Evolutionary conservation across 2,329 filamentous ascomycete genomes (phyloP), one percentile per base, ranked within the genome.

Genomic region (Massarina eburnea): DNA sequence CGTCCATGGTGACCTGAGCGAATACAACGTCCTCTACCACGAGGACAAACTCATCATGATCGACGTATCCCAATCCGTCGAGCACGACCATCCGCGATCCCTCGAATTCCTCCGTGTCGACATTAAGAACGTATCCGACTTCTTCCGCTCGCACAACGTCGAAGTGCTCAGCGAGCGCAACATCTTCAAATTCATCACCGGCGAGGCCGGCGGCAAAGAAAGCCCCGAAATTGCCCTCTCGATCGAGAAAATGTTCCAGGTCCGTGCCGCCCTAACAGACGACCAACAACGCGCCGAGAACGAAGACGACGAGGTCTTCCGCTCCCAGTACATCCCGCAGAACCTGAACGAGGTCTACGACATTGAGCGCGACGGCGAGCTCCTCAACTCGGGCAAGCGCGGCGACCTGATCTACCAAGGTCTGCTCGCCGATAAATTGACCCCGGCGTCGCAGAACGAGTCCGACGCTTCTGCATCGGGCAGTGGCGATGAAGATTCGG

Each of bases 71-170:
- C 94, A 99, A 74, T 94, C 88, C 64, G 94, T 99, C 17, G 95
- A 97, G 75, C 91, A 95, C 58, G 92, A 97, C 59, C 94, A 99
- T 70, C 94, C 94, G 0, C 82, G 89, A 46, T 92, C 89, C 2
- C 79, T 95, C 22, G 92, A 97, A 67, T 99, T 99, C 66, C 72
- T 99, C 59, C 85, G 94, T 26, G 97, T 96, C 91, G 94, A 99
- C 66, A 91, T 99, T 72, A 97, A 96, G 78, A 99, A 99, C 65
- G 84, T 95, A 1, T 87, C 84, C 18, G 90, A 95, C 69, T 99
- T 95, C 73, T 99, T 97, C 81, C 79, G 84, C 22, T 81, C 88
- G 17, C 86, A 96, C 68, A 87, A 86, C 32, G 90, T 97, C 2
- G 84, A 95, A 50, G 86, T 83, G 0, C 77, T 99, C 3, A 74